Evolutionary conservation across 2,329 filamentous ascomycete species (phyloP).

Genomic region (Penicillium sp.): DNA sequence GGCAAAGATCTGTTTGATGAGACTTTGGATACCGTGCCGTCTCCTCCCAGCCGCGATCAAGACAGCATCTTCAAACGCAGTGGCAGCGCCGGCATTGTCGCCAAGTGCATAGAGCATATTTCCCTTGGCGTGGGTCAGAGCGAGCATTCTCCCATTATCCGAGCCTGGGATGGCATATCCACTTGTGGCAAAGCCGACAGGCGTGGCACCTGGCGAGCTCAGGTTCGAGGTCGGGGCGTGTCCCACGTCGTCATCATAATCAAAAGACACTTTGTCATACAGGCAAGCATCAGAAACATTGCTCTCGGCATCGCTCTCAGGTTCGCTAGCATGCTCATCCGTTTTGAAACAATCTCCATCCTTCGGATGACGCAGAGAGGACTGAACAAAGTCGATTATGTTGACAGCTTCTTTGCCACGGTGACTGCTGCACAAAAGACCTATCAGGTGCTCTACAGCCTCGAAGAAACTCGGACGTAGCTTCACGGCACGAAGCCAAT

Average conservation of each 20-base stretch:
- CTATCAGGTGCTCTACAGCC: slow-evolving; percentile 90
- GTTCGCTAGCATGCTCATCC: slow-evolving; percentile 58
- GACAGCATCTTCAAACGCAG: slow-evolving; percentile 92
- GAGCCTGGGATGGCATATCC: slow-evolving; percentile 80
- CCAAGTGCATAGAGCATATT: slow-evolving; percentile 94
- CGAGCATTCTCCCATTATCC: slow-evolving; percentile 89
- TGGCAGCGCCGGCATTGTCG: slow-evolving; percentile 74
- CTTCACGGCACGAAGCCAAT: slow-evolving; percentile 83
- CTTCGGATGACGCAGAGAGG: slow-evolving; percentile 58
- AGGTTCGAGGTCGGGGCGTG: slow-evolving; percentile 25
- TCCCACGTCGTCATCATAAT: slow-evolving; percentile 51
- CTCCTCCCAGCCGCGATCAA: slow-evolving; percentile 76
- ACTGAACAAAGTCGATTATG: slow-evolving; percentile 82
- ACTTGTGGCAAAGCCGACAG: slow-evolving; percentile 67
- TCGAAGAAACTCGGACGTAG: slow-evolving; percentile 86
- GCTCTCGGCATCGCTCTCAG: slow-evolving; percentile 57
- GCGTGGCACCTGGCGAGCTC: slow-evolving; percentile 27
- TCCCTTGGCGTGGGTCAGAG: slow-evolving; percentile 95
- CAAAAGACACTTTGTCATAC: slow-evolving; percentile 58
- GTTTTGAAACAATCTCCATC: slow-evolving; percentile 48
- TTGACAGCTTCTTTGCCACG: slow-evolving; percentile 80
- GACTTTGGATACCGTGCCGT: slow-evolving; percentile 67
- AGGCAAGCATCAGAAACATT: slow-evolving; percentile 51
- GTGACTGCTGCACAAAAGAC: slow-evolving; percentile 77
- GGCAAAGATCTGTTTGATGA: slow-evolving; percentile 74